These are phyloP conservation scores for Rosa hybrid DNA, from an alignment of 331 rosid genomes.

Conservation along the genomic window DNA sequence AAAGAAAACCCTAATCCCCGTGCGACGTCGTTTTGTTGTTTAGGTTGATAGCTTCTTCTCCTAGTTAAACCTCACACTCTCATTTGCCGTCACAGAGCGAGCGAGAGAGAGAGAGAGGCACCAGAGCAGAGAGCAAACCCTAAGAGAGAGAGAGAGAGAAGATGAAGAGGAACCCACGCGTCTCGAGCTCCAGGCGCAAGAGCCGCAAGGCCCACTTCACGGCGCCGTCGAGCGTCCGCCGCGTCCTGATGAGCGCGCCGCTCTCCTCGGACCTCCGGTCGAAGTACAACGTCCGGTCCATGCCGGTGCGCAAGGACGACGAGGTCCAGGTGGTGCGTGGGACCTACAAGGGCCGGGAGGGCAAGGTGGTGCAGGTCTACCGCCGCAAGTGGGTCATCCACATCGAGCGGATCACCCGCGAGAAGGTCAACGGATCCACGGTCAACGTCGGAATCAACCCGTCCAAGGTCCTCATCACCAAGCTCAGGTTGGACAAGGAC, in stretches of 20 bases:
- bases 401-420: constrained; percentile 88
- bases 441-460: constrained; percentile 91
- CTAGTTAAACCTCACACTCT: background rate
- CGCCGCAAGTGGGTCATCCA: constrained; percentile 96
- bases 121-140: constrained; percentile 13
- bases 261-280: constrained; percentile 80
- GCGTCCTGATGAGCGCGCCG: constrained; percentile 87
- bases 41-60: background rate
- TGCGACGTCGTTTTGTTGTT: background rate
- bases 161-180: constrained; percentile 90
- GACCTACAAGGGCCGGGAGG: constrained; percentile 90
- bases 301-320: constrained; percentile 91
- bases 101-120: constrained; percentile 27
- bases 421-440: constrained; percentile 92
- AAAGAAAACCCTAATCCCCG: constrained; percentile 8
- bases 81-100: constrained; percentile 40
- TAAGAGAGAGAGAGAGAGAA: constrained; percentile 11
- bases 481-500: constrained; percentile 89
- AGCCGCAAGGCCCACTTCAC: constrained; percentile 94
- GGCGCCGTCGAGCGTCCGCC: constrained; percentile 93
- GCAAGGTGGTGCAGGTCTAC: constrained; percentile 88
- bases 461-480: constrained; percentile 72
- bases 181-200: constrained; percentile 90
- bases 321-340: constrained; percentile 93
- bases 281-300: constrained; percentile 87